phyloP scores from a whole-genome alignment of 2,329 filamentous ascomycete species.

The Leptodontidium sp. region DNA sequence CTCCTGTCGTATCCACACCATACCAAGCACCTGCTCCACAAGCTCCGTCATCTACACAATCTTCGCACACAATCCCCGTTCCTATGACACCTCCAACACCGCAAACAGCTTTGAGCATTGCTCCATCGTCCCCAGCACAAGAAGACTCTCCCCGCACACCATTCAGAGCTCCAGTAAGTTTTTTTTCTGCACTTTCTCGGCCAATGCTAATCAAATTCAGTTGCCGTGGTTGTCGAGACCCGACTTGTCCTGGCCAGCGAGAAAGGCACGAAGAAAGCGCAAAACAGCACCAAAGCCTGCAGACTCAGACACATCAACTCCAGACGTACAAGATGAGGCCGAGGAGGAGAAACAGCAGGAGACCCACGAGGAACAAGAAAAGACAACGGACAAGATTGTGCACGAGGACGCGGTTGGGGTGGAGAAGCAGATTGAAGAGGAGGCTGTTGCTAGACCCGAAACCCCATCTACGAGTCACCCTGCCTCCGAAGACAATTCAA shows the following conservation, averaged over 20 bases:
- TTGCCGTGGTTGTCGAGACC: slow-evolving; percentile 66
- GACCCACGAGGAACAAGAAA: slow-evolving; percentile 39
- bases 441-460: slow-evolving; percentile 54
- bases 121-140: slow-evolving; percentile 41
- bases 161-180: slow-evolving; percentile 62
- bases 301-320: slow-evolving; percentile 16
- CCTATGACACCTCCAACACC: slow-evolving; percentile 56
- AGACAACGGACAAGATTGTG: slow-evolving; percentile 21
- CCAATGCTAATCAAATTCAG: slow-evolving; percentile 50
- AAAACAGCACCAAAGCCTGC: slow-evolving; percentile 45
- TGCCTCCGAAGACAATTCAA: slow-evolving; percentile 52
- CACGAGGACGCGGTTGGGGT: neutral
- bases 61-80: slow-evolving; percentile 39
- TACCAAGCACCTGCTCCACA: slow-evolving; percentile 58
- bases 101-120: slow-evolving; percentile 45
- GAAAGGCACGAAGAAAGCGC: slow-evolving; percentile 53
- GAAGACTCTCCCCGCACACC: slow-evolving; percentile 41
- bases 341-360: neutral
- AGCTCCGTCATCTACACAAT: slow-evolving; percentile 50
- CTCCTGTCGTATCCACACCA: slow-evolving; percentile 62
- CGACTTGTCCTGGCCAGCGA: slow-evolving; percentile 59
- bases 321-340: neutral
- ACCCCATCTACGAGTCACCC: slow-evolving; percentile 53
- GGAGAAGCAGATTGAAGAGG: slow-evolving; percentile 15
- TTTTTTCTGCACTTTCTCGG: neutral